Evolutionary conservation across 208 protist genomes (phyloP).

Genomic region (Angomonas desouzai): DNA sequence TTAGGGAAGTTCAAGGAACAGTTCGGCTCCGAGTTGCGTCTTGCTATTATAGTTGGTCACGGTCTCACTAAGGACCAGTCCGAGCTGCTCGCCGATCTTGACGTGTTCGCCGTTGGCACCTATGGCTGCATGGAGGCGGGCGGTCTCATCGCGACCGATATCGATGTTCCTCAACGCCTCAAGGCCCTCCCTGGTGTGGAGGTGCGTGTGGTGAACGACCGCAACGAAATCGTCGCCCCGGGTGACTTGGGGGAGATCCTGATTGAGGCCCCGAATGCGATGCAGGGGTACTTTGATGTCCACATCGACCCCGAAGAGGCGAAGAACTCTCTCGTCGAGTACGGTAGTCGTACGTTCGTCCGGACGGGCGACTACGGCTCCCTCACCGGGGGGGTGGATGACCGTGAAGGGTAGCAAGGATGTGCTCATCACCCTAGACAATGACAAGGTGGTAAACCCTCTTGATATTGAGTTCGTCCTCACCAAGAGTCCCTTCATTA

Average conservation of each 20-base stretch:
- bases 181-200: slow-evolving; percentile 86
- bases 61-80: slow-evolving; percentile 81
- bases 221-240: slow-evolving; percentile 86
- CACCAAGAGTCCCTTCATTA: slow-evolving; percentile 83
- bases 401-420: slow-evolving; percentile 83
- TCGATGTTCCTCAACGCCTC: slow-evolving; percentile 86
- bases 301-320: slow-evolving; percentile 86
- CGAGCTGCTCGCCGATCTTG: slow-evolving; percentile 85
- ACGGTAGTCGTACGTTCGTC: slow-evolving; percentile 87
- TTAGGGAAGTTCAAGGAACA: slow-evolving; percentile 88
- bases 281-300: slow-evolving; percentile 91
- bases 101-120: slow-evolving; percentile 87
- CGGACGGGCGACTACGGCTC: slow-evolving; percentile 87
- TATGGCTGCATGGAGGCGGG: slow-evolving; percentile 89
- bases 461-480: slow-evolving; percentile 72
- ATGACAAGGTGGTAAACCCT: slow-evolving; percentile 77
- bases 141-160: slow-evolving; percentile 81
- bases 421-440: slow-evolving; percentile 78
- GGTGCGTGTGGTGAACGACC: slow-evolving; percentile 88
- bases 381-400: slow-evolving; percentile 81
- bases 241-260: slow-evolving; percentile 86
- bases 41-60: slow-evolving; percentile 82
- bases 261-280: slow-evolving; percentile 81
- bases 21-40: slow-evolving; percentile 82
- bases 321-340: slow-evolving; percentile 82